Base-by-base conservation (phyloP, 306 rosid genomes). In the Cajanus cajan region DNA sequence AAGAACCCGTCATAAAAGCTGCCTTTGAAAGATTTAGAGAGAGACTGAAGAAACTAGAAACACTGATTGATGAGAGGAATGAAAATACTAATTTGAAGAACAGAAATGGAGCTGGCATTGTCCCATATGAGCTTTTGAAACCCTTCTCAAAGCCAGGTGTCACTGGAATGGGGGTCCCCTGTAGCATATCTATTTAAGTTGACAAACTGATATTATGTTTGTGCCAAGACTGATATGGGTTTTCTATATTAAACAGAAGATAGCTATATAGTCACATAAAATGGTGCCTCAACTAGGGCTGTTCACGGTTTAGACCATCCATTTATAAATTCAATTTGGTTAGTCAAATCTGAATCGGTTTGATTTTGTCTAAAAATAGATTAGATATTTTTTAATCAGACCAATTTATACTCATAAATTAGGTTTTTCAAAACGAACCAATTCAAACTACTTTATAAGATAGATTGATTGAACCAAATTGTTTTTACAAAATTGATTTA, bases 71-170 rank as follows among this genome's bases (percentile, higher is more conserved):
- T 69, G 88, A 78, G 0, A 87, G 93, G 74, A 93, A 93, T 74
- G 81, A 71, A 9, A 44, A 90, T 13, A 3, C 14, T 4, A 8
- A 76, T 0, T 47, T 91, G 45, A 91, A 81, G 91, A 93, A 93
- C 52, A 85, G 98, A 71, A 43, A 78, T 41, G 98, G 98, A 36
- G 98, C 93, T 50, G 98, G 98, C 31, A 71, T 88, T 75, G 47
- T 84, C 10, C 93, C 98, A 0, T 91, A 93, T 11, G 82, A 88
- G 85, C 94, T 93, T 78, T 78, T 93, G 86, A 91, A 93, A 88
- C 97, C 98, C 7, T 77, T 82, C 71, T 93, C 98, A 2, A 74
- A 76, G 51, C 92, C 94, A 11, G 98, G 95, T 4, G 89, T 90
- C 2, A 91, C 98, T 1, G 87, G 82, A 39, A 84, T 71, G 84